Evolutionary conservation across 208 protist genomes (phyloP).

Genomic region (Kentomonas sorsogonicus): DNA sequence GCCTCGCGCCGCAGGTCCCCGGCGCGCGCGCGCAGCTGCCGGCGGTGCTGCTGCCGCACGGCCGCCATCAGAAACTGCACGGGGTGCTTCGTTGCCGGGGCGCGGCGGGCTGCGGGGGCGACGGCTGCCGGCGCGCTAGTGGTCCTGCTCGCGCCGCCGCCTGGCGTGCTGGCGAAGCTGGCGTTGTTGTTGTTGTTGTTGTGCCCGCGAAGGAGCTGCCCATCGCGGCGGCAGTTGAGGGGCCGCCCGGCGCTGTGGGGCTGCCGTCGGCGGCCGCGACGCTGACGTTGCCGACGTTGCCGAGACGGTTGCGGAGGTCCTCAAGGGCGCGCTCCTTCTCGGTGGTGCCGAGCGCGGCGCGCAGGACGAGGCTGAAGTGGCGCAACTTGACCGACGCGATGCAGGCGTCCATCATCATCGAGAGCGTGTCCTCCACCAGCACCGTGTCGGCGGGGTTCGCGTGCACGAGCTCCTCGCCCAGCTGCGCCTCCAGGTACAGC

Average conservation of each 20-base stretch:
- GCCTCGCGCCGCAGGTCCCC: constrained; percentile 41
- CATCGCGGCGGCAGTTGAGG: too few relatives aligned
- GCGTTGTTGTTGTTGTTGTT: background rate
- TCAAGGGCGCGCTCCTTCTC: constrained; percentile 19
- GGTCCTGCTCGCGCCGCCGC: background rate
- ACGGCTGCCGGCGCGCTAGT: too few relatives aligned
- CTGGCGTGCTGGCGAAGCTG: background rate
- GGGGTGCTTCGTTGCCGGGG: too few relatives aligned
- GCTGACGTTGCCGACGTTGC: background rate
- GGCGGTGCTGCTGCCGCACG: constrained; percentile 46
- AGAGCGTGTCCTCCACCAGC: constrained; percentile 78
- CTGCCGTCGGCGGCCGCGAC: background rate
- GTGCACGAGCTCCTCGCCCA: constrained; percentile 50
- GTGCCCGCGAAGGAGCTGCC: background rate
- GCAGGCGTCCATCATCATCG: constrained; percentile 83
- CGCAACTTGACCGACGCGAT: constrained; percentile 74
- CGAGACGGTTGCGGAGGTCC: constrained; percentile 44
- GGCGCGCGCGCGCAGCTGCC: constrained; percentile 49
- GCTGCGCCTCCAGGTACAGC: constrained; percentile 62
- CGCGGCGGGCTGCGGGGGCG: too few relatives aligned
- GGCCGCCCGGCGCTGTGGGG: too few relatives aligned
- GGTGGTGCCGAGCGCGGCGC: constrained; percentile 12
- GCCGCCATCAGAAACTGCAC: constrained; percentile 69
- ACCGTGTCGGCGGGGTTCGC: constrained; percentile 73
- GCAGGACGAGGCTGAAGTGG: constrained; percentile 60